phyloP scores from a whole-genome alignment of 768 basidiomycete genomes.

The Boletus sp. region DNA sequence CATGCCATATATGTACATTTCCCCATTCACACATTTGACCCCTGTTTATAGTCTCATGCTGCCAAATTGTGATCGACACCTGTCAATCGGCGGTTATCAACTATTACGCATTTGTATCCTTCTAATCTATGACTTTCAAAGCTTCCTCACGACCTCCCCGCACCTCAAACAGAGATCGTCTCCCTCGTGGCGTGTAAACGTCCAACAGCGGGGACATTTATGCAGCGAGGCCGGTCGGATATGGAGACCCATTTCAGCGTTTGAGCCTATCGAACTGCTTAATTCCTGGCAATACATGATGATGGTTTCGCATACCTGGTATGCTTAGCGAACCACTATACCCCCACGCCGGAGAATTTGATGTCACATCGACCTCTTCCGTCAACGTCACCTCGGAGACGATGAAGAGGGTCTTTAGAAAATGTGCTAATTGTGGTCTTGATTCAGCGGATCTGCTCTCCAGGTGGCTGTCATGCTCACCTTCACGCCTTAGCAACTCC shows the following conservation, averaged over 20 bases:
- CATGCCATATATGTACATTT: background rate
- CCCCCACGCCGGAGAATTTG: conserved; percentile 46
- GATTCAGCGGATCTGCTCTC: background rate
- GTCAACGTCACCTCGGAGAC: conserved; percentile 67
- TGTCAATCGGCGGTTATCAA: background rate
- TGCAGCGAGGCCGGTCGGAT: conserved; percentile 56
- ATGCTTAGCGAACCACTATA: conserved; percentile 44
- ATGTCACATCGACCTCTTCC: conserved; percentile 43
- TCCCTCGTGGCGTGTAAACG: conserved; percentile 51
- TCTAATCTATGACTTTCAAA: conserved; percentile 2
- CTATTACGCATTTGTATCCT: background rate
- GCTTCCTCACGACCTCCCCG: conserved; percentile 18
- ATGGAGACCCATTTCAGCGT: conserved; percentile 41
- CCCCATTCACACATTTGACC: conserved; percentile 16
- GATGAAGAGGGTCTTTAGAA: conserved; percentile 75
- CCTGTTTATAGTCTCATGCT: background rate
- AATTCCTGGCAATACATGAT: background rate
- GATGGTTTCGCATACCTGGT: conserved; percentile 41
- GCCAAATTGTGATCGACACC: conserved; percentile 1
- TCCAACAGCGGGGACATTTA: conserved; percentile 96
- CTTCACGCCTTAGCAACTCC: conserved; percentile 46
- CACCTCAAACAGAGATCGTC: conserved; percentile 71
- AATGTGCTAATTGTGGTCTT: conserved; percentile 43
- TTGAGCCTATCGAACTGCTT: conserved; percentile 8
- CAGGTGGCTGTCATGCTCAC: conserved; percentile 12